Evolutionary conservation across 495 filamentous ascomycete species (phyloP).

Genomic region (Neurospora cerealis): DNA sequence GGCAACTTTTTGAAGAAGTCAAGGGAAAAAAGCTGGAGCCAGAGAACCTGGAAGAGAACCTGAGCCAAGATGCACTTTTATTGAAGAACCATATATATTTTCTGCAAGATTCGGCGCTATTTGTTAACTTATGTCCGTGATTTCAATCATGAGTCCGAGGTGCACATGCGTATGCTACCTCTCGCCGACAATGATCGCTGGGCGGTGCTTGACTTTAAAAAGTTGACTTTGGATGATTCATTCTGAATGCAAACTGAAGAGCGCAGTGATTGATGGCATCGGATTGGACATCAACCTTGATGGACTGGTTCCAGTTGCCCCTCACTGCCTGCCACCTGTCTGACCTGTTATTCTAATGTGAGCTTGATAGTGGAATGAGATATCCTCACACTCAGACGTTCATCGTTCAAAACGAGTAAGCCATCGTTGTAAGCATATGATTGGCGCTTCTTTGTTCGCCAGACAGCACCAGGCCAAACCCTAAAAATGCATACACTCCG

Average conservation of each 20-base stretch:
- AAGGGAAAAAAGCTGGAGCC: not conserved
- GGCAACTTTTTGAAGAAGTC: not conserved
- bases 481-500: not conserved
- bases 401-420: not conserved
- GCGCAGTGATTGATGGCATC: not conserved
- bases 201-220: not conserved
- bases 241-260: not conserved
- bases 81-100: not conserved
- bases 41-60: not conserved
- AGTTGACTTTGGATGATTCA: not conserved
- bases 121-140: not conserved
- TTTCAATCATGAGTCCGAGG: not conserved
- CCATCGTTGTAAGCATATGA: not conserved
- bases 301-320: conserved; percentile 4
- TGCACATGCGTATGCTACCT: not conserved
- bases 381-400: not conserved
- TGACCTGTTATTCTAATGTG: not conserved
- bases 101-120: not conserved
- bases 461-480: not conserved
- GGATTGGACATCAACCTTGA: not conserved
- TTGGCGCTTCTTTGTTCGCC: not conserved
- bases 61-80: not conserved
- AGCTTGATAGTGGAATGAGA: not conserved
- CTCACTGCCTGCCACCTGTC: conserved; percentile 1
- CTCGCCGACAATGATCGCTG: not conserved